Evolutionary conservation across 23 red algal genomes (phyloP).

Genomic region (Gracilaria caudata): DNA sequence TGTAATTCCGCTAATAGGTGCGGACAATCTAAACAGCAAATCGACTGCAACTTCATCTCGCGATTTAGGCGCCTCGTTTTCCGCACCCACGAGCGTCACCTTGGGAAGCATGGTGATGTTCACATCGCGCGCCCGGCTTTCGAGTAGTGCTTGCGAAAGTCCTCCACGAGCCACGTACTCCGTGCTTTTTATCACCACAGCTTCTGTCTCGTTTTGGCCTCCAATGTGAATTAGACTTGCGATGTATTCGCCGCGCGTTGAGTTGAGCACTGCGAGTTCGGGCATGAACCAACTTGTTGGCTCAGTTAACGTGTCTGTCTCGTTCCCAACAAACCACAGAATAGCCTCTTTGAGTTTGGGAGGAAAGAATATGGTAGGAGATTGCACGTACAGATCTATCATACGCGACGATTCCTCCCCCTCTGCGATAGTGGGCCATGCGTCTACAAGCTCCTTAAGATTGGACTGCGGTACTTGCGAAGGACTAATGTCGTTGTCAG

Average conservation of each 20-base stretch:
- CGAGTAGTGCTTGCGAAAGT: constrained; percentile 9
- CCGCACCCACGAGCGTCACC: background rate
- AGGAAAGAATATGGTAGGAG: constrained; percentile 21
- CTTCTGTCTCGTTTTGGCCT: background rate
- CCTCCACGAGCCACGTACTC: constrained; percentile 11
- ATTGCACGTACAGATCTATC: constrained; percentile 27
- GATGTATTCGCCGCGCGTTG: constrained; percentile 32
- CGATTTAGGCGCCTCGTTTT: background rate
- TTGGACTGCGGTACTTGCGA: background rate
- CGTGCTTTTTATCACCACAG: background rate
- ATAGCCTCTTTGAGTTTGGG: constrained; percentile 30
- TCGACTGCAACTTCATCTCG: background rate
- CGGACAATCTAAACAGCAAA: constrained; percentile 14
- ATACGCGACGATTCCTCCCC: constrained; percentile 18
- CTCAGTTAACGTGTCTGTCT: constrained; percentile 1
- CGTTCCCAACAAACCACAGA: constrained; percentile 14
- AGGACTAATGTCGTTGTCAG: background rate
- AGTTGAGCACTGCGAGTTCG: constrained; percentile 25
- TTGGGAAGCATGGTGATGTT: constrained; percentile 10
- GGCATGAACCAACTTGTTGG: constrained; percentile 19
- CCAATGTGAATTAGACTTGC: constrained; percentile 26
- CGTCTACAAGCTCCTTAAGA: constrained; percentile 16
- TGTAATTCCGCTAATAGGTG: constrained; percentile 33
- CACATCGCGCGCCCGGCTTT: constrained; percentile 13
- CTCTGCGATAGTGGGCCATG: background rate